These are phyloP conservation scores for Phialophora verrucosa DNA, from an alignment of 2,329 filamentous ascomycete species.

Conservation along the genomic window DNA sequence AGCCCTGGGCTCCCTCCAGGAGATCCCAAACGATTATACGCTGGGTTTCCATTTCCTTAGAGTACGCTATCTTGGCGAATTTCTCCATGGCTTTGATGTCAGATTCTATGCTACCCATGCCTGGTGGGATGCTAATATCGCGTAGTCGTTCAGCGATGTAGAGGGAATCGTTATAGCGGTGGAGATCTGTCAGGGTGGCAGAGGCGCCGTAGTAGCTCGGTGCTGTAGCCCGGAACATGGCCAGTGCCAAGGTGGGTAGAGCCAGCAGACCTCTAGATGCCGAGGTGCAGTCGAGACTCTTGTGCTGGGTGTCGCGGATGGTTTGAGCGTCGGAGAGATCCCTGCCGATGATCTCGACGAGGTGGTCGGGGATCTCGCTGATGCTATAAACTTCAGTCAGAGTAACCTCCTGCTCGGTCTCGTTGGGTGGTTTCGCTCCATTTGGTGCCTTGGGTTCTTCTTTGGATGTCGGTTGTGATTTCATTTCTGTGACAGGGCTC, in stretches of 20 bases:
- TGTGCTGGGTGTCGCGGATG: conserved; percentile 46
- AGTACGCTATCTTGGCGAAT: conserved; percentile 66
- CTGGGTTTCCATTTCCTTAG: conserved; percentile 69
- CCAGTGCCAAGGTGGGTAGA: conserved; percentile 54
- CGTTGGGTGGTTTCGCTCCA: conserved; percentile 11
- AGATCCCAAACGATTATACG: conserved; percentile 66
- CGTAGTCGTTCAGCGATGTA: conserved; percentile 63
- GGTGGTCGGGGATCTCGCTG: conserved; percentile 81
- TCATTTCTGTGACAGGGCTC: conserved; percentile 47
- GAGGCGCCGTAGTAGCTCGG: conserved; percentile 53
- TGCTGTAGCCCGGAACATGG: conserved; percentile 58
- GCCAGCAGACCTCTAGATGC: conserved; percentile 51
- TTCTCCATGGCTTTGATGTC: conserved; percentile 63
- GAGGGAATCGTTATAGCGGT: conserved; percentile 68
- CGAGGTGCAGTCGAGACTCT: conserved; percentile 45
- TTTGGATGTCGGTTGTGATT: conserved; percentile 21
- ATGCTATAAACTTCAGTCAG: conserved; percentile 86
- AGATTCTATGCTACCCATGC: conserved; percentile 51
- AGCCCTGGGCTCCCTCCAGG: conserved; percentile 67
- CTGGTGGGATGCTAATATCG: conserved; percentile 46
- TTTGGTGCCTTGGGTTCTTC: conserved; percentile 22
- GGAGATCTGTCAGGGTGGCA: conserved; percentile 62
- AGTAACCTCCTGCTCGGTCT: conserved; percentile 67
- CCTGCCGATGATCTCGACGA: conserved; percentile 56
- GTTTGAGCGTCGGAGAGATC: conserved; percentile 51